These are phyloP conservation scores for Leccinum holopus DNA, from an alignment of 1,284 basidiomycete species.

Conservation along the genomic window DNA sequence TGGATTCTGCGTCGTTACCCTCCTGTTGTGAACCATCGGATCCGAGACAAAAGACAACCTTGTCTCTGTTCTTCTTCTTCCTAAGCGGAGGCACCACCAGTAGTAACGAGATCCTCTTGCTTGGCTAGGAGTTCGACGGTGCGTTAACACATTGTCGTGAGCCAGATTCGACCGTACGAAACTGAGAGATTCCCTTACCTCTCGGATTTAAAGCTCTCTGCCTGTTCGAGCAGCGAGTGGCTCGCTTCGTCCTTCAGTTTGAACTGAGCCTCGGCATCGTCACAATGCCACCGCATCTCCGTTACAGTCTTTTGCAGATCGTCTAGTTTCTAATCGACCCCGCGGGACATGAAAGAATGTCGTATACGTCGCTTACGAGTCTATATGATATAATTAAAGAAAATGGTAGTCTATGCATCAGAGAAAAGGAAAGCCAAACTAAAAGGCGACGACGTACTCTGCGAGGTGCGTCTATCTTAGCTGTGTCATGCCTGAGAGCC, in stretches of 20 bases:
- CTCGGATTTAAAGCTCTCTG: constrained; percentile 79
- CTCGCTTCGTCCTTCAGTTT: constrained; percentile 77
- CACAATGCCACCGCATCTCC: constrained; percentile 26
- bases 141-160: background rate
- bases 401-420: background rate
- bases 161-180: background rate
- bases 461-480: constrained; percentile 61
- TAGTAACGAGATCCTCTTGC: too few species aligned
- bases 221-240: constrained; percentile 81
- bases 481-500: constrained; percentile 55
- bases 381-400: constrained; percentile 37
- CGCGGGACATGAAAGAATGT: background rate
- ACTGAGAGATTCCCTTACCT: constrained; percentile 48
- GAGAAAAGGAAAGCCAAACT: background rate
- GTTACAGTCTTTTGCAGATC: constrained; percentile 23
- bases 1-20: constrained; percentile 83
- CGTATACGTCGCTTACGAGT: constrained; percentile 48
- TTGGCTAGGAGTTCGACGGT: too few species aligned
- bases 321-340: constrained; percentile 22
- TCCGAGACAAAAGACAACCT: constrained; percentile 77
- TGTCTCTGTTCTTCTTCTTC: constrained; percentile 51
- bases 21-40: constrained; percentile 89
- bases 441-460: constrained; percentile 39
- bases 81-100: too few species aligned
- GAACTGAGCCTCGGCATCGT: constrained; percentile 65